Percentiles rank a stretch among this genome's conserved stretches.
These are phyloP conservation scores for Colletotrichum sansevieriae DNA, from an alignment of 2,329 filamentous ascomycete genomes.

Conservation along the genomic window DNA sequence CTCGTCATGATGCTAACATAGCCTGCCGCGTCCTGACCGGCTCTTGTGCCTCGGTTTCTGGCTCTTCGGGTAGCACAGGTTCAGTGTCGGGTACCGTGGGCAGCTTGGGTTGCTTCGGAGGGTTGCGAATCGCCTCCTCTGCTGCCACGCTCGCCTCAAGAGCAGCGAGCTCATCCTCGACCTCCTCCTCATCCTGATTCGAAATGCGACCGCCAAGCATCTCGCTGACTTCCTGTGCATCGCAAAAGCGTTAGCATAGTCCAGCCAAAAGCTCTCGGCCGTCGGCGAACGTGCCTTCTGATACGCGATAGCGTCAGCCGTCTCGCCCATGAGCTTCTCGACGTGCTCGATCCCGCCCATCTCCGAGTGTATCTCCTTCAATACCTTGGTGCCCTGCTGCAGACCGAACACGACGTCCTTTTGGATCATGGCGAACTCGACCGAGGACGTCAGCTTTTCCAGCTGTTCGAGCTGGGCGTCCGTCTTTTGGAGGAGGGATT, in stretches of 20 bases:
- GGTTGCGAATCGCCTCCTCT: conserved; percentile 36
- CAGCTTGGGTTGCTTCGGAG: conserved; percentile 40
- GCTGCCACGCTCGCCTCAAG: conserved; percentile 66
- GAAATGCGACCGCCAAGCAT: conserved; percentile 91
- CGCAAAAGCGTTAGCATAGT: too few species aligned
- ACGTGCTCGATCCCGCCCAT: conserved; percentile 96
- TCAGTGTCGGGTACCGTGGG: conserved; percentile 50
- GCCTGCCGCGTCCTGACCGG: conserved; percentile 44
- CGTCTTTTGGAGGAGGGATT: conserved; percentile 88
- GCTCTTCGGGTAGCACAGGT: conserved; percentile 48
- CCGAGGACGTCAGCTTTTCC: conserved; percentile 86
- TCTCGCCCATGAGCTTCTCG: conserved; percentile 95
- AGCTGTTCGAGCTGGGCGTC: conserved; percentile 95
- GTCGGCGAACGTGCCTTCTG: conserved; percentile 74
- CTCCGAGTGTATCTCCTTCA: conserved; percentile 92
- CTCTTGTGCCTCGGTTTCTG: conserved; percentile 32
- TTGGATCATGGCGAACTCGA: conserved; percentile 96
- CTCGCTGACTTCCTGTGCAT: conserved; percentile 84
- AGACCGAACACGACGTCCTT: conserved; percentile 95
- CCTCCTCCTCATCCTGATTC: conserved; percentile 96
- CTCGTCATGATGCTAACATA: conserved; percentile 54
- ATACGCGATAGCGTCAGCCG: conserved; percentile 89
- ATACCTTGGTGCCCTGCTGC: conserved; percentile 89
- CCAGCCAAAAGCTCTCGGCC: too few species aligned
- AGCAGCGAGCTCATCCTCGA: conserved; percentile 92